Base-by-base conservation (phyloP, 345 rosid genomes). In the Triadica sebifera region DNA sequence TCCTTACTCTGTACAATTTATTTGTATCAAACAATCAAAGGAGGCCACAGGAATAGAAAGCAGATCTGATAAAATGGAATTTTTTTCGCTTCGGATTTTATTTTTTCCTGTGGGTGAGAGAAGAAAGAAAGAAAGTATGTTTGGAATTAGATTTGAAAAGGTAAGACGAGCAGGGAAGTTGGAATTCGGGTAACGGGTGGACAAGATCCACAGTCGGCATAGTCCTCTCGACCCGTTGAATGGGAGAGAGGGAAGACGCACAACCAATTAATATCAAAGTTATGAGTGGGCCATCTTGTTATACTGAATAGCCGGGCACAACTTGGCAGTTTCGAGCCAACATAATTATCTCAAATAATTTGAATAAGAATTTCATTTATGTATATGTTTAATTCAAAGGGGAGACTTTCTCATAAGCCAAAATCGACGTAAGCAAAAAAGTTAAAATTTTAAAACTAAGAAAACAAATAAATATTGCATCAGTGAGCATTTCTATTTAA, bases 131-230 rank as follows among this genome's bases (percentile, higher is more conserved):
- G 12, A 19, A n/a, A n/a, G n/a, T n/a, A 0, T 12, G 6, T 25
- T 59, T 57, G 61, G 61, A n/a, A 8, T 39, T 65, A 22, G 69
- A 41, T 65, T 47, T 62, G 67, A 62, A 43, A n/a, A n/a, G n/a
- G n/a, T 52, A 45, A 39, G 67, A 39, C 49, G 25, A 63, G 49
- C 12, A 13, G 52, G 52, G 8, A n/a, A 43, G 49, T 20, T 46
- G 16, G 51, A 60, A 19, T 43, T 43, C 52, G 52, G 52, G 52
- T 22, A 55, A 5, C 24, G 25, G 59, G 29, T 38, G 46, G 66
- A 58, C 24, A 12, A 6, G 64, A 38, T 63, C 22, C n/a, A 3
- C 9, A 15, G 17, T 41, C 67, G 50, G 50, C 15, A 39, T 17
- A n/a, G n/a, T n/a, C n/a, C 16, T 38, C 3, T n/a, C 50, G 25